Conservation (phyloP, 352 stramenopile genomes). For the Pythium grandisporangium region DNA sequence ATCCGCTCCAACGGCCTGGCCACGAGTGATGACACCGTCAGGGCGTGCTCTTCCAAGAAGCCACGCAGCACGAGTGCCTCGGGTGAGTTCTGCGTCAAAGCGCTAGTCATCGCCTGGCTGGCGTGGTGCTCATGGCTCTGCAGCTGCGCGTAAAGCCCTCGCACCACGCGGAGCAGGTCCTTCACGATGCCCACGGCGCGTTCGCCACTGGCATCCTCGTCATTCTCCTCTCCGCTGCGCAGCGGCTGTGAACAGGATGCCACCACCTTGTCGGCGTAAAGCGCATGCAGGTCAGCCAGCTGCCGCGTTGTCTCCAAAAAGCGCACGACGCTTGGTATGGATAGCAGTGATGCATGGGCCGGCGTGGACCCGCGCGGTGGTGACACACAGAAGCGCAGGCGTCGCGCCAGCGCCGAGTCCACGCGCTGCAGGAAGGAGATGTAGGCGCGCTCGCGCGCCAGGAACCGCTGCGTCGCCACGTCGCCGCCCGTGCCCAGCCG, state of each 20-base stretch:
- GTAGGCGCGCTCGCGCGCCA: no score
- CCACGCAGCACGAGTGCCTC: slow-evolving; percentile 6
- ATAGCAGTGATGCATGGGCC: no score
- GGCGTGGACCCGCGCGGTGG: no score
- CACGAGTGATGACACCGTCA: slow-evolving; percentile 14
- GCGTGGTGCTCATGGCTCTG: neutral
- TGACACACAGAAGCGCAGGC: no score
- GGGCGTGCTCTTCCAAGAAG: slow-evolving; percentile 10
- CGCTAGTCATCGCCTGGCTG: neutral
- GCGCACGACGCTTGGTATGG: no score
- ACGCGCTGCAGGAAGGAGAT: no score
- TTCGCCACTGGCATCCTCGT: neutral
- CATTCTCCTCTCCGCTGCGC: no score
- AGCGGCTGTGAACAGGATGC: no score
- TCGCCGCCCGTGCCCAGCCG: no score
- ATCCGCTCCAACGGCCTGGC: neutral
- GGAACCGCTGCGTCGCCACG: no score
- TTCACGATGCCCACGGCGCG: neutral
- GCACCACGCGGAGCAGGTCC: slow-evolving; percentile 5
- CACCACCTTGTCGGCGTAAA: neutral
- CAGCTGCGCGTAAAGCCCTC: slow-evolving; percentile 4
- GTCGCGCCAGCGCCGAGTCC: no score
- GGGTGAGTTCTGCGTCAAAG: neutral
- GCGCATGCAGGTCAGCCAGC: neutral
- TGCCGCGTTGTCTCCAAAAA: neutral